phyloP scores from a whole-genome alignment of 2,329 filamentous ascomycete species.

The Xylaria sp. region DNA sequence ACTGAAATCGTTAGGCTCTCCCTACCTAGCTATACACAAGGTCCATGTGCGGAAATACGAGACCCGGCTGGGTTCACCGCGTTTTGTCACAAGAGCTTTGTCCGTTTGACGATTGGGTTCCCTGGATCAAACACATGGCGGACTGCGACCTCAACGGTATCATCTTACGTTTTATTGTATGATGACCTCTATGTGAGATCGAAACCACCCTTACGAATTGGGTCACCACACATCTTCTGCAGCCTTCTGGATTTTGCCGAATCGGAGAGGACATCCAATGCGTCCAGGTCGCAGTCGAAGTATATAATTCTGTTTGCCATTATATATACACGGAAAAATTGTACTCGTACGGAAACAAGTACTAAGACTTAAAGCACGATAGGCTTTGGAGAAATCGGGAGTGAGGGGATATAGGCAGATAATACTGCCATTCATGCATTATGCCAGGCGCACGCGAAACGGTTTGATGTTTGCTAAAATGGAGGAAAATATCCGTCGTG shows the following conservation, averaged over 20 bases:
- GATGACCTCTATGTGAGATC: conserved; percentile 19
- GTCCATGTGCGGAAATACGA: not conserved
- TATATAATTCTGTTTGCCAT: conserved; percentile 17
- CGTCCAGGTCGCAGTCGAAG: not conserved
- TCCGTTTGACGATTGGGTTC: not conserved
- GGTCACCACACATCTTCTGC: not conserved
- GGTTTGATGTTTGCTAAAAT: conserved; percentile 16
- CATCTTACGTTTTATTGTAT: not conserved
- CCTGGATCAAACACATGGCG: not conserved
- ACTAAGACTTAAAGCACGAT: conserved; percentile 24
- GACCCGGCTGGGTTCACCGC: not conserved
- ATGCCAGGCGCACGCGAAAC: conserved; percentile 17
- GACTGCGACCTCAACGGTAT: not conserved
- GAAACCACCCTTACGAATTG: conserved; percentile 10
- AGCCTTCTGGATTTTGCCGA: not conserved
- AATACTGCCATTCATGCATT: conserved; percentile 21
- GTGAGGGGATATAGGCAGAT: conserved; percentile 17
- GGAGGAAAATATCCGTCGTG: conserved; percentile 12
- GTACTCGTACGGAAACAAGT: conserved; percentile 21
- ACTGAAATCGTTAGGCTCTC: not conserved
- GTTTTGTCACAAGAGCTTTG: not conserved
- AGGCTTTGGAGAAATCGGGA: conserved; percentile 4
- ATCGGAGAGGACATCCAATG: not conserved
- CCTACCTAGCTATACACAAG: not conserved
- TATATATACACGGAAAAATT: conserved; percentile 24